These are phyloP conservation scores for Elasticomyces elasticus DNA, from an alignment of 495 filamentous ascomycete genomes.

Conservation along the genomic window DNA sequence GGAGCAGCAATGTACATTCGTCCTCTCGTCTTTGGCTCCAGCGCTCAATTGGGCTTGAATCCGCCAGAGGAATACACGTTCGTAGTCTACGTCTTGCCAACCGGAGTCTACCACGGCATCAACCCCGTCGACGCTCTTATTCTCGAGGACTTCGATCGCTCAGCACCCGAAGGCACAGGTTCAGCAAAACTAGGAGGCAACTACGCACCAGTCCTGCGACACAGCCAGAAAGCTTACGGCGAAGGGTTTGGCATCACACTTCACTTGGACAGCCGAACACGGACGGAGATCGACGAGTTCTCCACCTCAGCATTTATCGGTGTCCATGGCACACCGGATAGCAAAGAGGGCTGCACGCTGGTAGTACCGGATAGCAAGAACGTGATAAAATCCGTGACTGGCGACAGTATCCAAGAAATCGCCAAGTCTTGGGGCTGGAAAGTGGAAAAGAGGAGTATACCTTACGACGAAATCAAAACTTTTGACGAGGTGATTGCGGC, in stretches of 20 bases:
- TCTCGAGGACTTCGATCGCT: constrained; percentile 49
- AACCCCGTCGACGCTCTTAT: constrained; percentile 35
- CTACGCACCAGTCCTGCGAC: constrained; percentile 45
- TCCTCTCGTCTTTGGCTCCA: constrained; percentile 35
- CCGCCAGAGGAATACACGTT: constrained; percentile 34
- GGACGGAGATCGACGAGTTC: constrained; percentile 41
- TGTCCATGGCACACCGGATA: constrained; percentile 24
- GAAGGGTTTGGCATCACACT: constrained; percentile 40
- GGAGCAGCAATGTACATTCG: constrained; percentile 38
- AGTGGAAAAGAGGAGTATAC: constrained; percentile 41
- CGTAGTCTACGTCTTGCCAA: constrained; percentile 36
- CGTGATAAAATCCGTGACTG: constrained; percentile 30
- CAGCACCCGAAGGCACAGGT: constrained; percentile 46
- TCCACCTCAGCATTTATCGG: constrained; percentile 40
- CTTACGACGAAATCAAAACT: constrained; percentile 62
- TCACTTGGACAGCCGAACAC: constrained; percentile 39
- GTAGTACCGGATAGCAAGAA: constrained; percentile 33
- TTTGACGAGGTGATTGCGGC: constrained; percentile 87
- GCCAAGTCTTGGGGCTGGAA: constrained; percentile 28
- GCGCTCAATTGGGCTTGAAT: constrained; percentile 29
- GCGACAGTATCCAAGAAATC: constrained; percentile 24
- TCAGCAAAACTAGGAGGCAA: constrained; percentile 50
- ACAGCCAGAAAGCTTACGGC: constrained; percentile 32
- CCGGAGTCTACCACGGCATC: constrained; percentile 32
- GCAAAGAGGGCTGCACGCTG: constrained; percentile 18